Evolutionary conservation across 2,329 filamentous ascomycete species (phyloP).

Genomic region (Epicoccum nigrum): DNA sequence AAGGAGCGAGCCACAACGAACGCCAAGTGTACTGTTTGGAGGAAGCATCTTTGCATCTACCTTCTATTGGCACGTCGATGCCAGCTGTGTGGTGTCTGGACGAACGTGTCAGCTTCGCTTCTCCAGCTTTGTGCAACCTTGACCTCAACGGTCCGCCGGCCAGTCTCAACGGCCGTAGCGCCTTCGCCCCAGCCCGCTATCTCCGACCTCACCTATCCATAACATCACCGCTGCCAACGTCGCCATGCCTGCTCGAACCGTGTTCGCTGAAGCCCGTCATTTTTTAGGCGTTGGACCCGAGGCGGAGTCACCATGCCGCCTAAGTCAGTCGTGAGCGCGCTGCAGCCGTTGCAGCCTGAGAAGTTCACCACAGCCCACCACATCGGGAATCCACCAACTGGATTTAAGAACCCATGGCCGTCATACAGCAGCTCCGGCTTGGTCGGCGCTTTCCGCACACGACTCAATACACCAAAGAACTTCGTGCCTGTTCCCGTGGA

Average conservation of each 20-base stretch:
- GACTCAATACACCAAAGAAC: constrained; percentile 50
- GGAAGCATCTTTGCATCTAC: too few species aligned
- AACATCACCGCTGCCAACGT: constrained; percentile 16
- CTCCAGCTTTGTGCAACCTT: background rate
- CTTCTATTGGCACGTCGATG: too few species aligned
- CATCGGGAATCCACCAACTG: constrained; percentile 51
- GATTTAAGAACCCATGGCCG: constrained; percentile 59
- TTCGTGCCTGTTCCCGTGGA: constrained; percentile 54
- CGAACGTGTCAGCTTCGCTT: too few species aligned
- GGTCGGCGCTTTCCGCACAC: constrained; percentile 39
- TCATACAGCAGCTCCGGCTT: constrained; percentile 45
- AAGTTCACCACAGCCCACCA: constrained; percentile 49
- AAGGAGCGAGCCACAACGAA: background rate
- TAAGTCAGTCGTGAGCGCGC: constrained; percentile 19
- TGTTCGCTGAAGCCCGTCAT: constrained; percentile 16
- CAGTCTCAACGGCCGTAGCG: constrained; percentile 7
- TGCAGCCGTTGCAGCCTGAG: constrained; percentile 29
- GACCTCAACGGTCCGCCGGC: constrained; percentile 13
- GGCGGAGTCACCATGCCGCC: constrained; percentile 22
- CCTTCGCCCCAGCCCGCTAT: constrained; percentile 14
- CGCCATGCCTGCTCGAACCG: constrained; percentile 14
- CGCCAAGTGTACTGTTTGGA: constrained; percentile 5
- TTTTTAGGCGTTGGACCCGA: constrained; percentile 23
- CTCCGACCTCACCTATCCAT: constrained; percentile 19
- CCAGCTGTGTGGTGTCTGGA: too few species aligned